Conservation (phyloP, 306 rosid species). For the Corylus americana region DNA sequence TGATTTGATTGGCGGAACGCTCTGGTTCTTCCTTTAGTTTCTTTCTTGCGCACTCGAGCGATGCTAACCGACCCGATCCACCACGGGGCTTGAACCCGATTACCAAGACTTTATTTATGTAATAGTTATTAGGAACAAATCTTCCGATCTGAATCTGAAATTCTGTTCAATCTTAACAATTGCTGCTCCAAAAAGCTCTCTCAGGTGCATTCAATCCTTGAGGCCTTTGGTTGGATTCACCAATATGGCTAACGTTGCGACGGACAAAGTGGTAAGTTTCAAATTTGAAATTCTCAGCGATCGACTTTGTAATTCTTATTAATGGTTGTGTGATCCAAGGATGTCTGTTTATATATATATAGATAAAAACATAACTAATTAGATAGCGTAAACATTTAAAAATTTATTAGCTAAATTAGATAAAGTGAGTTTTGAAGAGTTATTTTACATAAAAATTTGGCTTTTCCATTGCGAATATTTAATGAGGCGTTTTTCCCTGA, state of each 20-base stretch:
- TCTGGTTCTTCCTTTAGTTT: no score
- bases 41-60: neutral
- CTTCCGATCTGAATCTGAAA: neutral
- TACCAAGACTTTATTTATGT: neutral
- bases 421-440: no score
- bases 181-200: neutral
- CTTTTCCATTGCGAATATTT: no score
- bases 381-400: no score
- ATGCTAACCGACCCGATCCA: neutral
- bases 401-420: no score
- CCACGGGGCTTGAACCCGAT: neutral
- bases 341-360: neutral
- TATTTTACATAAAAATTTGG: no score
- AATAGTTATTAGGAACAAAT: neutral
- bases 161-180: neutral
- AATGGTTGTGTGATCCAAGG: neutral
- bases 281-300: neutral
- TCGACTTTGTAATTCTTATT: neutral
- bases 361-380: no score
- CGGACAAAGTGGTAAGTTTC: slow-evolving; percentile 28
- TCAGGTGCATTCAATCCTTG: neutral
- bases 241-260: slow-evolving; percentile 40
- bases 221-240: neutral
- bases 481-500: no score
- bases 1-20: no score